A percentile compares a stretch with the other conserved stretches of the same genome.
phyloP scores from a whole-genome alignment of 2,329 filamentous ascomycete species.

The Sporothrix curviconia region DNA sequence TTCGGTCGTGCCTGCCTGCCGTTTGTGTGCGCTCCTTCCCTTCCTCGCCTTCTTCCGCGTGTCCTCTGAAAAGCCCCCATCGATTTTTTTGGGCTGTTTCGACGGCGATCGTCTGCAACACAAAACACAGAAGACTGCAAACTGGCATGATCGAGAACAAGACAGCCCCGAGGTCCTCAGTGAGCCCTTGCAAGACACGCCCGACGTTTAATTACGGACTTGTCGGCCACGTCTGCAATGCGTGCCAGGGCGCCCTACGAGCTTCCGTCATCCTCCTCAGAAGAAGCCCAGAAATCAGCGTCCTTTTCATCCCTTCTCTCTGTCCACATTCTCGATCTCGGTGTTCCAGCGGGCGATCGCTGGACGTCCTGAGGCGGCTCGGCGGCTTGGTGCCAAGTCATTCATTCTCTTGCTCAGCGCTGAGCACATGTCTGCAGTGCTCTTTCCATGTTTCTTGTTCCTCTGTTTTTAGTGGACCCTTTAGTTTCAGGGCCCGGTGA shows the following conservation, averaged over 20 bases:
- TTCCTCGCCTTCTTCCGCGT: background rate
- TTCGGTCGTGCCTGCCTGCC: too few relatives aligned
- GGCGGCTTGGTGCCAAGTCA: too few relatives aligned
- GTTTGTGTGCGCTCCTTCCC: background rate
- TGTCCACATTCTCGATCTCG: background rate
- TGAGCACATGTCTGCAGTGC: too few relatives aligned
- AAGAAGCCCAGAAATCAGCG: too few relatives aligned
- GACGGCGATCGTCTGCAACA: background rate
- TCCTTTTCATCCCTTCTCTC: background rate
- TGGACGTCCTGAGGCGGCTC: too few relatives aligned
- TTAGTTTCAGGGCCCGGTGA: conserved; percentile 13
- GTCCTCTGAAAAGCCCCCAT: background rate
- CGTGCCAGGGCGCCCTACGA: background rate
- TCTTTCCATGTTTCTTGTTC: background rate
- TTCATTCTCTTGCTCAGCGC: too few relatives aligned
- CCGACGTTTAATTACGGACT: background rate
- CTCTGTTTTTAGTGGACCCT: background rate
- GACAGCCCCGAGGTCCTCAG: too few relatives aligned
- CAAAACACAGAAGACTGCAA: too few relatives aligned
- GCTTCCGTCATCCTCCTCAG: background rate
- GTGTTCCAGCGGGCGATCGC: too few relatives aligned
- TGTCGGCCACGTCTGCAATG: background rate
- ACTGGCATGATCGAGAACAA: too few relatives aligned
- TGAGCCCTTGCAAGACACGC: too few relatives aligned
- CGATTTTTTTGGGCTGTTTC: background rate